Base-by-base conservation (phyloP, 176 grass and related monocot genomes). In the Pontederia crassipes region DNA sequence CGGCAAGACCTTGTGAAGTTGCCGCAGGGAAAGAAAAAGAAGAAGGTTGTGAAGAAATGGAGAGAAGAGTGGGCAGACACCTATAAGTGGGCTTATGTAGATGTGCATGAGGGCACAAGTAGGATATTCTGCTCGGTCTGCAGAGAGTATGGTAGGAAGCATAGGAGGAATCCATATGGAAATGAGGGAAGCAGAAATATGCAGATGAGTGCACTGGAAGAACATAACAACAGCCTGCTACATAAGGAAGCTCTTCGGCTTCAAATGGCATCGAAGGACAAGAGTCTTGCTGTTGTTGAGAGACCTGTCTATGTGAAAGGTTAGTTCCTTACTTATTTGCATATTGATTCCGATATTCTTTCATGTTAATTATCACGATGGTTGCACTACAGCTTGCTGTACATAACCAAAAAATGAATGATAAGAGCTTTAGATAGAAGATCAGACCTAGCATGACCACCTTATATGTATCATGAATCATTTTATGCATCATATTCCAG, bases 121-220 rank as follows among this genome's bases (percentile, higher is more conserved):
- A 84, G 88, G 55, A 86, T 98, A 72, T 98, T 92, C 78, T 98
- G 93, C 75, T 89, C 93, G 1, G 74, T 98, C 28, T 98, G 93
- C 83, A 98, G 82, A 81, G 88, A 92, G 66, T 98, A 89, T 15
- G 93, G 93, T 12, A 83, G 93, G 72, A 98, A 98, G 73, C 88
- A 98, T 65, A 78, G 88, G 57, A 78, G 88, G 78, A 98, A 98
- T 59, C 93, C 93, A 26, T 98, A 98, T 56, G 93, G 93, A 7
- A 92, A 98, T 40, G 93, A 98, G 70, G 93, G 93, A 61, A 98
- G 93, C 81, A 91, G 82, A 79, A 98, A 98, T 74, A 98, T 98
- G 94, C 94, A 98, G 80, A 98, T 98, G 94, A 98, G 94, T 55
- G 94, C 94, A 46, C 73, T 98, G 28, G 94, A 98, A 72, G 94